Conservation (phyloP, 345 rosid genomes). For the Hevea brasiliensis region DNA sequence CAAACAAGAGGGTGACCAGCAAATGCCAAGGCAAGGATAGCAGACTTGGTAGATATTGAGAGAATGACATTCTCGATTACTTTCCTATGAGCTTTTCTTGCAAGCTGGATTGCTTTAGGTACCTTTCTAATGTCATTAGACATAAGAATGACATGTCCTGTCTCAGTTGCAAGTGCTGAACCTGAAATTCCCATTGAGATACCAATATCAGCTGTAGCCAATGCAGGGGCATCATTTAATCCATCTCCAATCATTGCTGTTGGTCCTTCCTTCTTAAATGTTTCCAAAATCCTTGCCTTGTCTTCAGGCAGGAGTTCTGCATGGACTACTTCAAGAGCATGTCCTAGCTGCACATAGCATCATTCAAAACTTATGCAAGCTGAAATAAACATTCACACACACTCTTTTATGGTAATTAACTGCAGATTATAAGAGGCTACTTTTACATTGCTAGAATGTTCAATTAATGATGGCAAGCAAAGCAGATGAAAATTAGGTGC, state of each 20-base stretch:
- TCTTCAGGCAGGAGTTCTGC: slow-evolving; percentile 84
- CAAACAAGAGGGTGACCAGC: slow-evolving; percentile 84
- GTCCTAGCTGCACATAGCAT: slow-evolving; percentile 51
- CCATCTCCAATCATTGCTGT: slow-evolving; percentile 93
- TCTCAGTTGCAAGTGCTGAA: slow-evolving; percentile 85
- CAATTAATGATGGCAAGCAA: background rate
- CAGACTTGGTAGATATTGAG: slow-evolving; percentile 61
- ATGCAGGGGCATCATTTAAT: slow-evolving; percentile 88
- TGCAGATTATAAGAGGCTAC: background rate
- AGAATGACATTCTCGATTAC: slow-evolving; percentile 64
- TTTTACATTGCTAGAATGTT: background rate
- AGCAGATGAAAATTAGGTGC: background rate
- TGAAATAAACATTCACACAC: no score
- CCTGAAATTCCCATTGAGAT: slow-evolving; percentile 92
- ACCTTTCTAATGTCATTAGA: slow-evolving; percentile 76
- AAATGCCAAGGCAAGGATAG: slow-evolving; percentile 65
- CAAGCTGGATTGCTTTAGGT: slow-evolving; percentile 63
- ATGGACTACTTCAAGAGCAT: slow-evolving; percentile 56
- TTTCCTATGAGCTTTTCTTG: slow-evolving; percentile 56
- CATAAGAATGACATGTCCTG: slow-evolving; percentile 78
- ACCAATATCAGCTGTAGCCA: slow-evolving; percentile 86
- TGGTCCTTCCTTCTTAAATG: slow-evolving; percentile 55
- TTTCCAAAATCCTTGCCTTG: slow-evolving; percentile 53
- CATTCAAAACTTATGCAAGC: no score
- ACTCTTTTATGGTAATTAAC: background rate